phyloP scores from a whole-genome alignment of 164 flowering plant species.

The Nymphaea thermarum region DNA sequence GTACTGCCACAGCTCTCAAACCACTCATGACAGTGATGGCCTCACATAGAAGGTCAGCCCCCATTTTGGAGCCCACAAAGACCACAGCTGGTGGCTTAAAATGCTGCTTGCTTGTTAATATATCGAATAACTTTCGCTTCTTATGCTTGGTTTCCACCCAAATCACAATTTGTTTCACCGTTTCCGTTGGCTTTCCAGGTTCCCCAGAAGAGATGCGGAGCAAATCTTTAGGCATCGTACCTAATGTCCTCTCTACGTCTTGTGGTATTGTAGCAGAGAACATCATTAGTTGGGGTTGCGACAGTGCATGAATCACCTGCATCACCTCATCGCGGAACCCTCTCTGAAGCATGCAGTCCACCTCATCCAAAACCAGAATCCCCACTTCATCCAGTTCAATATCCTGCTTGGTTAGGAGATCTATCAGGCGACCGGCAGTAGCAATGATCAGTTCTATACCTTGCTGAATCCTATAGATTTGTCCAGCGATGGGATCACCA shows the following conservation, averaged over 20 bases:
- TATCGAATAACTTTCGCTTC: constrained; percentile 84
- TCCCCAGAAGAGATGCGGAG: constrained; percentile 43
- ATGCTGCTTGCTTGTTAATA: constrained; percentile 67
- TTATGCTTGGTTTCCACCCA: constrained; percentile 89
- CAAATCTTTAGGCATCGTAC: constrained; percentile 38
- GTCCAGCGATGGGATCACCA: constrained; percentile 85
- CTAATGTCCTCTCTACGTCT: constrained; percentile 63
- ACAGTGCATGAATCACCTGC: constrained; percentile 70
- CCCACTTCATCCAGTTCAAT: constrained; percentile 49
- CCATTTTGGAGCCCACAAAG: constrained; percentile 75
- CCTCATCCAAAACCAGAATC: constrained; percentile 78
- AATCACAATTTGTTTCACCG: constrained; percentile 72
- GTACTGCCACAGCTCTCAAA: constrained; percentile 59
- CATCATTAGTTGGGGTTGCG: constrained; percentile 72
- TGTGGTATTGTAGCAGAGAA: constrained; percentile 68
- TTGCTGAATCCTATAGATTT: constrained; percentile 56
- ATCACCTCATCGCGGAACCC: constrained; percentile 87
- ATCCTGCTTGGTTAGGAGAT: constrained; percentile 69
- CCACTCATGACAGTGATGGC: constrained; percentile 60
- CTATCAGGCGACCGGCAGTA: constrained; percentile 92
- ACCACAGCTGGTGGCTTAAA: constrained; percentile 80
- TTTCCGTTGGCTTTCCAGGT: constrained; percentile 40
- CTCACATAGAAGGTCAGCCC: constrained; percentile 82
- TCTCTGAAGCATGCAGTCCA: constrained; percentile 82
- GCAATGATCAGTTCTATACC: constrained; percentile 77